A percentile compares a stretch with the other conserved stretches of the same genome.
Conservation (phyloP, 1,284 basidiomycete genomes). For the Malassezia cuniculi region DNA sequence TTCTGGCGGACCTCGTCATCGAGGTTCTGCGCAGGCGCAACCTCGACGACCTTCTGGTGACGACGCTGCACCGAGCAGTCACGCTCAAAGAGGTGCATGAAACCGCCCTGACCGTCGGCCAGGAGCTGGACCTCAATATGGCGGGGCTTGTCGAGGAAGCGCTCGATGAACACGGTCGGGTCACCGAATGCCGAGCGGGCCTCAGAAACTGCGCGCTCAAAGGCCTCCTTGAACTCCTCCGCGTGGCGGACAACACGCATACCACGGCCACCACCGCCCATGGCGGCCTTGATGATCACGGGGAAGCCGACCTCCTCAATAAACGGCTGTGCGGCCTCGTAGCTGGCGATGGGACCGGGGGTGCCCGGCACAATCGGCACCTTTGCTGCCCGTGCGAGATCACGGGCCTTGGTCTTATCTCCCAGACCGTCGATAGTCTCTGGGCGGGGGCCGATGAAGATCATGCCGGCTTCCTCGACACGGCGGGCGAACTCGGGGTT, state of each 20-base stretch:
- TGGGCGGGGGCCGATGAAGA: constrained; percentile 89
- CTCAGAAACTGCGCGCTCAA: constrained; percentile 85
- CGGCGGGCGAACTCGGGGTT: constrained; percentile 89
- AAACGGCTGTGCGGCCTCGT: constrained; percentile 71
- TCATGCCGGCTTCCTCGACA: constrained; percentile 91
- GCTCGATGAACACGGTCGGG: constrained; percentile 93
- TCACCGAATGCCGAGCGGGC: constrained; percentile 94
- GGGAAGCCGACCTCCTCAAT: constrained; percentile 93
- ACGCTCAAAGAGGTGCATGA: constrained; percentile 91
- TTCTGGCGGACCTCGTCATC: constrained; percentile 78
- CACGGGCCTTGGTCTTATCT: constrained; percentile 87
- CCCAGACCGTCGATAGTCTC: constrained; percentile 95
- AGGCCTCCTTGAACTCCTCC: constrained; percentile 75
- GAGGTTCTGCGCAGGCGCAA: constrained; percentile 88
- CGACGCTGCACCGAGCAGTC: constrained; percentile 96
- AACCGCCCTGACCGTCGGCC: constrained; percentile 79
- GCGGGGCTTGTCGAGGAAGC: constrained; percentile 82
- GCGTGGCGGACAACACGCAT: constrained; percentile 95
- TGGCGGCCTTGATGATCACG: constrained; percentile 85
- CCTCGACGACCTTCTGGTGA: constrained; percentile 98
- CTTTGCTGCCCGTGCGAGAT: constrained; percentile 35
- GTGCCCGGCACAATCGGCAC: constrained; percentile 98
- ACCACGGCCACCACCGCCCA: constrained; percentile 95
- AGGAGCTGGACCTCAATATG: constrained; percentile 96
- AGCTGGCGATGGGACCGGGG: constrained; percentile 74